Evolutionary conservation across 2,329 filamentous ascomycete species (phyloP).

Genomic region (Aspergillus brasiliensis): DNA sequence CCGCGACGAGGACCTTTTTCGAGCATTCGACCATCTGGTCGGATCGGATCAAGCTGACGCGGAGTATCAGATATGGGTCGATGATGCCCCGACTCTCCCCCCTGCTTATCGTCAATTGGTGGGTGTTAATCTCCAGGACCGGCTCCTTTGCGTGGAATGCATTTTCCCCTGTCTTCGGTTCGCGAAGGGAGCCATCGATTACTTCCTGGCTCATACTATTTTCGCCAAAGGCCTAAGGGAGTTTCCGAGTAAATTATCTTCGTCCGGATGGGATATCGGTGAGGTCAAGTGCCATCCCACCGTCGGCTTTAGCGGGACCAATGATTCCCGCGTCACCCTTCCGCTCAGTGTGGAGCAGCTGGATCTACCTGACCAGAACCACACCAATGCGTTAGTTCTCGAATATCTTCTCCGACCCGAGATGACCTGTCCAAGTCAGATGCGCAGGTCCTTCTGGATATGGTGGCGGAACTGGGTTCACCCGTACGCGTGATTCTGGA

Average conservation of each 20-base stretch:
- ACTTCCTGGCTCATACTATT: constrained; percentile 60
- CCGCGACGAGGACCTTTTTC: constrained; percentile 51
- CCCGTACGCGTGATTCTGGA: constrained; percentile 65
- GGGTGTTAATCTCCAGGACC: constrained; percentile 63
- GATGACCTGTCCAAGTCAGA: constrained; percentile 12
- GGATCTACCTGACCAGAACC: constrained; percentile 56
- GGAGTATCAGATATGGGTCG: constrained; percentile 48
- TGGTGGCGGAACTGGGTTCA: constrained; percentile 44
- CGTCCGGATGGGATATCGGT: constrained; percentile 68
- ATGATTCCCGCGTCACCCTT: constrained; percentile 62
- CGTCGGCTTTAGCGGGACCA: constrained; percentile 71
- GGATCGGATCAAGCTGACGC: constrained; percentile 54
- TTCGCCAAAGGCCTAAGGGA: constrained; percentile 66
- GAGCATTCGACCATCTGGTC: constrained; percentile 51
- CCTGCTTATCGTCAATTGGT: constrained; percentile 44
- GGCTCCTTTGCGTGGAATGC: constrained; percentile 45
- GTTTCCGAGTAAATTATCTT: constrained; percentile 64
- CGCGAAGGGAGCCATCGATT: constrained; percentile 61
- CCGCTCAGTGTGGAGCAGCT: constrained; percentile 60
- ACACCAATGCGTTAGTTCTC: constrained; percentile 70
- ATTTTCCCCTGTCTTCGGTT: constrained; percentile 59
- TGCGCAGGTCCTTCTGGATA: constrained; percentile 48
- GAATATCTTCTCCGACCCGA: constrained; percentile 48
- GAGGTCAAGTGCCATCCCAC: constrained; percentile 51
- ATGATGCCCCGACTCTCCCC: constrained; percentile 37